Conservation (phyloP, 805 yeast species). For the Candida methanosorbosa region DNA sequence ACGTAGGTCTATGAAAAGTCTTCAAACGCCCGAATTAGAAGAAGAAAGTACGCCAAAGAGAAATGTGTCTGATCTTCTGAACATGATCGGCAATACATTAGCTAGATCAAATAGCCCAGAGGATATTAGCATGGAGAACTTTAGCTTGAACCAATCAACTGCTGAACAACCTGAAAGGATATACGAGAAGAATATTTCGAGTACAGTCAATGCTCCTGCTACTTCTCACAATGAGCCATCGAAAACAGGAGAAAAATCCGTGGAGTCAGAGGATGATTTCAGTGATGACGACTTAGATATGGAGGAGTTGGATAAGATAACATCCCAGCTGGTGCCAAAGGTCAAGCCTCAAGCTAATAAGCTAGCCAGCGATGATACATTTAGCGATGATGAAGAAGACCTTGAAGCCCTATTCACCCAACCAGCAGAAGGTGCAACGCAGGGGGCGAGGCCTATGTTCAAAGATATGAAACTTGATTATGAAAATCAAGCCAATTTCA, state of each 20-base stretch:
- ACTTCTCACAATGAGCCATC: too few species aligned
- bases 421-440: constrained; percentile 17
- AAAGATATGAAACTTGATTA: constrained; percentile 13
- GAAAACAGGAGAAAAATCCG: too few species aligned
- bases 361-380: constrained; percentile 4
- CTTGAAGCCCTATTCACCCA: constrained; percentile 20
- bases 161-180: too few species aligned
- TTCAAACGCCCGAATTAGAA: too few species aligned
- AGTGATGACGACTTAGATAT: constrained; percentile 24
- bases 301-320: constrained; percentile 17
- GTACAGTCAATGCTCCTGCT: too few species aligned
- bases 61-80: constrained; percentile 17
- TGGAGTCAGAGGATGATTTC: constrained; percentile 12
- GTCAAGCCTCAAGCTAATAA: too few species aligned
- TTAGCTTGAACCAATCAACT: too few species aligned
- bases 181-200: too few species aligned
- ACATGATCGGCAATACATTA: constrained; percentile 15
- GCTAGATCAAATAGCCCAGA: neutral
- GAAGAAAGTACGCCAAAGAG: neutral
- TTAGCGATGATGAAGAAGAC: constrained; percentile 7
- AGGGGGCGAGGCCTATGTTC: constrained; percentile 3
- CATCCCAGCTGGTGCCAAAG: neutral
- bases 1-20: too few species aligned
- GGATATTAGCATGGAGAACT: too few species aligned
- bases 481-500: constrained; percentile 4